Evolutionary conservation across 2,329 filamentous ascomycete genomes (phyloP), one percentile per base, ranked within the genome.

Genomic region (Aspergillus clavatus): DNA sequence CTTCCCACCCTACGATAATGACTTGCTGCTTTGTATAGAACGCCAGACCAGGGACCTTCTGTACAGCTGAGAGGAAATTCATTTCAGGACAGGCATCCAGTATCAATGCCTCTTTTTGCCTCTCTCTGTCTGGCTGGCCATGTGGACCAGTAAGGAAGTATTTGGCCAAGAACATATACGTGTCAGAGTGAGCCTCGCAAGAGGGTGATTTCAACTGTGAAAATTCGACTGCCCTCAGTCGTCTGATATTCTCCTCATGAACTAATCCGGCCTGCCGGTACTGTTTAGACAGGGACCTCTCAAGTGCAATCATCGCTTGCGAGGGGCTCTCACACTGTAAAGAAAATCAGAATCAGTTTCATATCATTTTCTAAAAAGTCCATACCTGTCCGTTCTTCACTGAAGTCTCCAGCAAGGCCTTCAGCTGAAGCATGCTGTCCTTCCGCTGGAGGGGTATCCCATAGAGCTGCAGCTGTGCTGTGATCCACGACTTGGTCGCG

Each of bases 401-500:
- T 7, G 33, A 33, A 18, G 42, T n/a, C 22, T 29, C 22, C 7
- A 43, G 12, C 1, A 21, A 11, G 16, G 7, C 7, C 35, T 38
- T 37, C 23, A 43, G 21, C 6, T 43, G 10, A 14, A 7, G 7
- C 8, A 21, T 33, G 12, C 6, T 21, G n/a, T 26, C 33, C 6
- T 8, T 28, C 16, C 23, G 19, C 4, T 29, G 12, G 23, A 43
- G 39, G 7, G 42, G 42, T 12, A 43, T 39, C 7, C 22, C 42
- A 16, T 43, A 21, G 3, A 43, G 42, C 8, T 14, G 22, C 16
- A 43, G 28, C 14, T 43, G 31, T 10, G 42, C 42, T 27, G 23
- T 43, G 8, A 43, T 22, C 42, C 42, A 43, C 26, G 14, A 14
- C 18, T 43, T 43, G 16, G 33, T 39, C 6, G 42, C 33, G n/a